These are phyloP conservation scores for Crepidotus variabilis DNA, from an alignment of 768 basidiomycete genomes.

Conservation along the genomic window DNA sequence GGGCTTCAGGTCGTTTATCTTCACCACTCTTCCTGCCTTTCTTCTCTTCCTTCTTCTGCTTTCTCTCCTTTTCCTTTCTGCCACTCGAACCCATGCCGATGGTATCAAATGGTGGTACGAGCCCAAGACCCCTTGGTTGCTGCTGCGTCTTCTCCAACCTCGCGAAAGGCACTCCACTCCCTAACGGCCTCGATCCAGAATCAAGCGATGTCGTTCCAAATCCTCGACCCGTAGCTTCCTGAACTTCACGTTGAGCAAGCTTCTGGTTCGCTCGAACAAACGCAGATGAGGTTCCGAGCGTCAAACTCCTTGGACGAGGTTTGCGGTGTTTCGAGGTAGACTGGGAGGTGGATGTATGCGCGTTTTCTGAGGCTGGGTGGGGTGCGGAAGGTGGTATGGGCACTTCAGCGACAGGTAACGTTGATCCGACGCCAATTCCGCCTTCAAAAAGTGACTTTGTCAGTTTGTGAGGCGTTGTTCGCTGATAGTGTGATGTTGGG, in stretches of 20 bases:
- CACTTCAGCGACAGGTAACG: slow-evolving; percentile 7
- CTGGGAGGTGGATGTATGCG: not conserved
- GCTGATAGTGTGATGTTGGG: not conserved
- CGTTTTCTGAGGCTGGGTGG: not conserved
- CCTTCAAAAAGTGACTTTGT: not conserved
- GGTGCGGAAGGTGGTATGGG: slow-evolving; percentile 2
- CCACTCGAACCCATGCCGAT: not conserved
- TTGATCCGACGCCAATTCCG: not conserved
- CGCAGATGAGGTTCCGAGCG: slow-evolving; percentile 16
- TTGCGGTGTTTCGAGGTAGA: slow-evolving; percentile 2
- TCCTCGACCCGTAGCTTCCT: not conserved
- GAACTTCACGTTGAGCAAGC: not conserved
- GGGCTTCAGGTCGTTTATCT: not conserved
- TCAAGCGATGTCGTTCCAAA: slow-evolving; percentile 4
- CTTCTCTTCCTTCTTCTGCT: not conserved
- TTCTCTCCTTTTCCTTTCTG: not conserved
- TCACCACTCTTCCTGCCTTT: not conserved
- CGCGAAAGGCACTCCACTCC: not conserved
- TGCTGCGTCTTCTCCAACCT: not conserved
- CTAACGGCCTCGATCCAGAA: not conserved
- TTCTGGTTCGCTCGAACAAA: slow-evolving; percentile 11
- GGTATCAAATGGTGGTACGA: not conserved
- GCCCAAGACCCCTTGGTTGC: not conserved
- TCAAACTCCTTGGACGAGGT: slow-evolving; percentile 15
- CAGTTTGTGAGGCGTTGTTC: not conserved